Conservation (phyloP, 768 basidiomycete genomes). For the Podaxis sp. region DNA sequence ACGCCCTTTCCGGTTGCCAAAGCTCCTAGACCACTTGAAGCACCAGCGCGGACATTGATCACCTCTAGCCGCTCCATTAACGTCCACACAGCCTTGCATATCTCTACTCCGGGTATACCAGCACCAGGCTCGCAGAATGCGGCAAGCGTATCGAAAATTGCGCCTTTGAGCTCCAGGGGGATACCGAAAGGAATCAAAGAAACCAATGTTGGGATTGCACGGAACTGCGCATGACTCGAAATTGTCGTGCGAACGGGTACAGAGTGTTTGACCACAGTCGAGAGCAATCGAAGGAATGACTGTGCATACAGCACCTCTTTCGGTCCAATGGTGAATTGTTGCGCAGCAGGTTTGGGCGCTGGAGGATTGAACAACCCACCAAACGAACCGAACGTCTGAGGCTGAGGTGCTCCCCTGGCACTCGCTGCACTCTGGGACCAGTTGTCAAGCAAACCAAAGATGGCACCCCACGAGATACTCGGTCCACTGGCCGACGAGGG, state of each 20-base stretch:
- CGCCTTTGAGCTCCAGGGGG: conserved; percentile 90
- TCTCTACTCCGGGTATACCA: conserved; percentile 67
- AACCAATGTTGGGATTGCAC: conserved; percentile 77
- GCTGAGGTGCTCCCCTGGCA: conserved; percentile 41
- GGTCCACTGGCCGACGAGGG: conserved; percentile 49
- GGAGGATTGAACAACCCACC: conserved; percentile 30
- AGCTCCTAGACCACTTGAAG: conserved; percentile 38
- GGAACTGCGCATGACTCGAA: conserved; percentile 72
- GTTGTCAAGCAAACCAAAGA: conserved; percentile 73
- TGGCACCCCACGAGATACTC: conserved; percentile 72
- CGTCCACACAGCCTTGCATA: conserved; percentile 81
- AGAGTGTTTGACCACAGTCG: conserved; percentile 73
- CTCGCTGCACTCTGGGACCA: conserved; percentile 62
- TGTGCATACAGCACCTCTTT: conserved; percentile 79
- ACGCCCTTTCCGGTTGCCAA: conserved; percentile 71
- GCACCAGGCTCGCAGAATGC: conserved; percentile 85
- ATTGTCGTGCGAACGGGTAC: conserved; percentile 77
- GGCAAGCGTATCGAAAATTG: conserved; percentile 75
- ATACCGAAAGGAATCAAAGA: conserved; percentile 75
- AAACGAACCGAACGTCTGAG: conserved; percentile 38
- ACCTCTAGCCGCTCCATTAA: conserved; percentile 84
- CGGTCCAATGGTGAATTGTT: conserved; percentile 51
- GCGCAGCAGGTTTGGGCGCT: conserved; percentile 39
- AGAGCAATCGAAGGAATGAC: conserved; percentile 77
- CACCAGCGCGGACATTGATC: conserved; percentile 62